These are phyloP conservation scores for Phytophthora syringae DNA, from an alignment of 352 stramenopile genomes.

Conservation along the genomic window DNA sequence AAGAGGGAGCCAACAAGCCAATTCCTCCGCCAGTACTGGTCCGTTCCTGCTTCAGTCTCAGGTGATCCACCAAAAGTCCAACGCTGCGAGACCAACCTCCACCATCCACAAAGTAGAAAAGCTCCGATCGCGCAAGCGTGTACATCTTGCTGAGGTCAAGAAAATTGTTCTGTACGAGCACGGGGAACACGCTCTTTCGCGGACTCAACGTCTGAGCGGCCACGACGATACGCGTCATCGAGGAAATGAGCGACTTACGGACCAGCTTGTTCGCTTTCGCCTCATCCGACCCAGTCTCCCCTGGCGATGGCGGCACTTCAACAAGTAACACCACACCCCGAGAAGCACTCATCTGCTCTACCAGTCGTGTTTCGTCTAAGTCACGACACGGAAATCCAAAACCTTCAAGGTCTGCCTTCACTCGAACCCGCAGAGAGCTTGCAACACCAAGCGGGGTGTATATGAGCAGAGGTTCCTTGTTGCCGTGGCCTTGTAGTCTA, in stretches of 20 bases:
- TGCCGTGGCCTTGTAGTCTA: constrained; percentile 1
- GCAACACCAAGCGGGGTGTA: constrained; percentile 38
- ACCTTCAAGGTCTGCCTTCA: constrained; percentile 36
- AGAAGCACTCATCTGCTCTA: constrained; percentile 42
- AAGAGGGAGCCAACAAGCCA: constrained; percentile 4
- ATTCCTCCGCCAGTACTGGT: constrained; percentile 23
- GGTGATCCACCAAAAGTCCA: constrained; percentile 45
- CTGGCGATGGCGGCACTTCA: constrained; percentile 22
- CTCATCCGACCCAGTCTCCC: constrained; percentile 30
- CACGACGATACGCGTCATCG: constrained; percentile 48
- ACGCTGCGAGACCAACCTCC: constrained; percentile 53
- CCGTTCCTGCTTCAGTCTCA: constrained; percentile 45
- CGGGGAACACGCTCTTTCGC: constrained; percentile 52
- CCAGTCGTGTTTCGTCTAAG: constrained; percentile 29
- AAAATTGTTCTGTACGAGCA: constrained; percentile 65
- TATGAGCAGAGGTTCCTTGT: constrained; percentile 23
- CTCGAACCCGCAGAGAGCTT: constrained; percentile 23
- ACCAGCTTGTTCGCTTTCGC: constrained; percentile 37
- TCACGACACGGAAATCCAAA: constrained; percentile 32
- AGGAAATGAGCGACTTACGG: constrained; percentile 44
- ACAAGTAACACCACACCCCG: constrained; percentile 44
- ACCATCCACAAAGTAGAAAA: constrained; percentile 75
- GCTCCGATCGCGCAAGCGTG: constrained; percentile 64
- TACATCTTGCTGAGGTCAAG: constrained; percentile 81
- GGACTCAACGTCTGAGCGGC: constrained; percentile 33